Evolutionary conservation across 129 eudicot genomes (phyloP), one percentile per base, ranked within the genome.

Genomic region (Logfia minima): DNA sequence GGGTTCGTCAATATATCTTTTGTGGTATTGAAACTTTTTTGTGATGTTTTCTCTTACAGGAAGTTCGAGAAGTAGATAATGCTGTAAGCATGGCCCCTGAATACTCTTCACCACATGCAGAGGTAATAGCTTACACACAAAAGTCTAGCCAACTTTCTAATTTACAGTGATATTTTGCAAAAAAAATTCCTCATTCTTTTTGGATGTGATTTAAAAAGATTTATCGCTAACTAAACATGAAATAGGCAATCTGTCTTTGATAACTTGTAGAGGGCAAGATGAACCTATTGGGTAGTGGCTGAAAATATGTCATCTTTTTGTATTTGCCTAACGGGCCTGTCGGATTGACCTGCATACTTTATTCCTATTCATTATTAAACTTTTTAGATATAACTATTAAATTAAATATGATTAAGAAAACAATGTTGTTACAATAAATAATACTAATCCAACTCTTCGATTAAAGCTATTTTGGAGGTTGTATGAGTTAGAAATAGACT

Each of bases 11-110:
- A 58, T 73, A 22, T 62, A 77, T 70, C 1, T 67, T 56, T 8
- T 74, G 34, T 22, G 52, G 51, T 29, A 56, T 22, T 72, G n/a
- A 59, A 67, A 73, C 71, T 78, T 78, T 59, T 32, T 62, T 19
- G 72, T 43, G 22, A 60, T 55, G 67, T 62, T 43, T 22, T 26
- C 72, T 52, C 69, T 3, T 70, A 71, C 96, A 94, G 98, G 93
- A 82, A 75, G 86, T 72, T 74, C 63, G 72, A 56, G 79, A 84
- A 23, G 92, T 75, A 68, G 90, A 86, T 59, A 88, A 87, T 85
- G 83, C 85, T 4, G 80, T 72, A 71, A 84, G 86, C 80, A 66
- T 79, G 83, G 68, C 84, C 60, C 66, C 77, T 71, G 96, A 76
- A 75, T 78, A 76, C 74, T 19, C 45, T 74, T 84, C 91, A 66